Evolutionary conservation across 2,329 filamentous ascomycete species (phyloP), one percentile per base, ranked within the genome.

Genomic region (Alternaria solani): DNA sequence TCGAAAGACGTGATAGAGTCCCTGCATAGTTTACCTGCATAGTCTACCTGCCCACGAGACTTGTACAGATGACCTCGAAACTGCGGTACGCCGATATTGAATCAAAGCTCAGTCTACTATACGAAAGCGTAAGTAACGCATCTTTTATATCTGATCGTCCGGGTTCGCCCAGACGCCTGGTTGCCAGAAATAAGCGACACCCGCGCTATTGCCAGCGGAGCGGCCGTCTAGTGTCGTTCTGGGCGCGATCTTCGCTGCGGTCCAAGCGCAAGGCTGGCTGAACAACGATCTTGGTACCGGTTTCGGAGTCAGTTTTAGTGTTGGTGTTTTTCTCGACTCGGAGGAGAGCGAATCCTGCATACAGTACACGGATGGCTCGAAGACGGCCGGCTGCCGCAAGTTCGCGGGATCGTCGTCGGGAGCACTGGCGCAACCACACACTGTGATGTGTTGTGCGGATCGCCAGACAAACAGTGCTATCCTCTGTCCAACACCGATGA

Each of bases 201-300:
- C 18, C 51, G 38, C 51, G 51, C 51, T 43, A 43, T 43, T 18
- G 52, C 18, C 25, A 51, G 25, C 30, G 54, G 38, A 49, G 25
- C 44, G 46, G 34, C 44, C 44, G 23, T 11, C 23, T 26, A 39
- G 54, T 23, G n/a, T 23, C 20, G 6, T 26, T 23, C 47, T 30
- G n/a, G 44, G 28, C 28, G 36, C 28, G 44, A 51, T 56, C 34
- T 20, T 7, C 44, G 38, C 16, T 14, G 28, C 36, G 16, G 26
- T 20, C 34, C n/a, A 14, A 41, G 43, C 54, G 54, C 8, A 51
- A 26, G 54, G 54, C 44, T 51, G 44, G 54, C 54, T 51, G 54
- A 43, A 49, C 23, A 47, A 47, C 36, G 32, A 55, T 48, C 18
- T 30, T 48, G 34, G 51, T 42, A 23, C 39, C 36, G 32, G 48